phyloP scores from a whole-genome alignment of 2,329 filamentous ascomycete genomes.

The Pyrenochaeta sp. region DNA sequence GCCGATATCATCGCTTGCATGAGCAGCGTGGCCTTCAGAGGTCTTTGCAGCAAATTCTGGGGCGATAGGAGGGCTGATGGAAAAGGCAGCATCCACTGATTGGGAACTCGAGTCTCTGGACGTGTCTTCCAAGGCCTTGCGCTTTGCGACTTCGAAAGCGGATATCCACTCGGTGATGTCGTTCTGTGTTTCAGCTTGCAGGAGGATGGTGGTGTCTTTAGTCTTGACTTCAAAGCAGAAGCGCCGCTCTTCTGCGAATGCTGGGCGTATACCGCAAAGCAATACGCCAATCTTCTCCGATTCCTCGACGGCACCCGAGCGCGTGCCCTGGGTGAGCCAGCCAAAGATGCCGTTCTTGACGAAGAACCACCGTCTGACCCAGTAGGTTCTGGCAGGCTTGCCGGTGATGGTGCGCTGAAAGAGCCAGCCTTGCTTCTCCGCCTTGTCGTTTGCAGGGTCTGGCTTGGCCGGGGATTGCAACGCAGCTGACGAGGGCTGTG shows the following conservation, averaged over 20 bases:
- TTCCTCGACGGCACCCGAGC: conserved; percentile 86
- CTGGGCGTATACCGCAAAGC: conserved; percentile 90
- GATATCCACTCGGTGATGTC: conserved; percentile 96
- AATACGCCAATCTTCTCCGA: conserved; percentile 96
- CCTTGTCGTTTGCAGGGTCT: conserved; percentile 54
- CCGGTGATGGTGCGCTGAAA: conserved; percentile 82
- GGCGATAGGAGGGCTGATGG: conserved; percentile 86
- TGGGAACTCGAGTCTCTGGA: conserved; percentile 60
- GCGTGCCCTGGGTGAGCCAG: conserved; percentile 83
- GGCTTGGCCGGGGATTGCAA: conserved; percentile 62
- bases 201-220: conserved; percentile 85
- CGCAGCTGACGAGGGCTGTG: conserved; percentile 65
- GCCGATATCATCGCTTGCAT: conserved; percentile 62
- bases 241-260: conserved; percentile 88
- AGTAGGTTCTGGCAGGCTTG: conserved; percentile 88
- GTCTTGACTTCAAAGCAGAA: conserved; percentile 99
- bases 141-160: conserved; percentile 92
- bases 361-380: conserved; percentile 94
- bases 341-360: conserved; percentile 96
- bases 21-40: conserved; percentile 69
- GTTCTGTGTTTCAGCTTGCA: conserved; percentile 91
- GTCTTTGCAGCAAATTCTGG: conserved; percentile 89
- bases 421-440: conserved; percentile 94
- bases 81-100: conserved; percentile 79
- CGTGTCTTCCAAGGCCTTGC: conserved; percentile 83